Conservation (phyloP, 768 basidiomycete species). For the Termitomyces sp. region DNA sequence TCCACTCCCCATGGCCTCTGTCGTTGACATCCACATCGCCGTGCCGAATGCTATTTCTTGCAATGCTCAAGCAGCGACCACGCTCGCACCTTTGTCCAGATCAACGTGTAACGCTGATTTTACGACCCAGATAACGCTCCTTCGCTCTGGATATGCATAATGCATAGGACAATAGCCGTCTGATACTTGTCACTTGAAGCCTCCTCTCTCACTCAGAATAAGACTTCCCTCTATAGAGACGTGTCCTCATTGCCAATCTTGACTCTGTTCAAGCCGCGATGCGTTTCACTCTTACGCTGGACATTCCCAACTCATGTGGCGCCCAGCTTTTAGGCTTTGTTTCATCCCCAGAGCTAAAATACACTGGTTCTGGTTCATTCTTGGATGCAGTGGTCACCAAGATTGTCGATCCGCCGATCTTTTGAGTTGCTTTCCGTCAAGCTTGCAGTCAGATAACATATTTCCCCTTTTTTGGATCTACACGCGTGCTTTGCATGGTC, state of each 20-base stretch:
- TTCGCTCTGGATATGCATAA: no score
- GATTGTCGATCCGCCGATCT: not conserved
- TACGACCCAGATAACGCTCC: no score
- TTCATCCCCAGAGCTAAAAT: not conserved
- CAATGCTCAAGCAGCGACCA: no score
- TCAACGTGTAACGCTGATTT: no score
- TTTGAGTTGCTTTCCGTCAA: not conserved
- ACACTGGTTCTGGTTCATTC: not conserved
- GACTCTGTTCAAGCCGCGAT: conserved; percentile 29
- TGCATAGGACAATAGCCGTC: no score
- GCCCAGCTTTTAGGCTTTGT: not conserved
- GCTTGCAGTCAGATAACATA: no score
- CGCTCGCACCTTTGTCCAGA: no score
- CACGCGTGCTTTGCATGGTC: no score
- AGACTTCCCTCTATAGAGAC: not conserved
- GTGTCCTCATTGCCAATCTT: conserved; percentile 27
- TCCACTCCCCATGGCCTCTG: not conserved
- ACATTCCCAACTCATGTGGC: conserved; percentile 24
- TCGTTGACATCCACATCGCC: no score
- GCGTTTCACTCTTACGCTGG: conserved; percentile 24
- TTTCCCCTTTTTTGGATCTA: no score
- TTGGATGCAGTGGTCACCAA: not conserved
- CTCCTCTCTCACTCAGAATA: not conserved
- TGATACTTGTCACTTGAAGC: no score
- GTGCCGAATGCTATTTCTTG: no score